Evolutionary conservation across 352 stramenopile species (phyloP).

Genomic region (Globisporangium camurandrum): DNA sequence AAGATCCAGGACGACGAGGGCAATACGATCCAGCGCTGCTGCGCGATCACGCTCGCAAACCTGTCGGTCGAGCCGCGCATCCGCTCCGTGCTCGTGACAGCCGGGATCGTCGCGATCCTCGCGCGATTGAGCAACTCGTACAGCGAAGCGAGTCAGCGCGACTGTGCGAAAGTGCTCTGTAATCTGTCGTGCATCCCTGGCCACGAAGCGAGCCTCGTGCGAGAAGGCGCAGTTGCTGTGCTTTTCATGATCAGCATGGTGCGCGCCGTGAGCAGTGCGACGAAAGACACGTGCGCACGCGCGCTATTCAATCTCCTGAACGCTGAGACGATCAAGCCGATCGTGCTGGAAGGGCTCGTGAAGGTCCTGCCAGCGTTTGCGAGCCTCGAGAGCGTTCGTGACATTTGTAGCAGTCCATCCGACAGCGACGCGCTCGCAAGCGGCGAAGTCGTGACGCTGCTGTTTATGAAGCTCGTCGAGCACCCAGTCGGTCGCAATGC

Average conservation of each 20-base stretch:
- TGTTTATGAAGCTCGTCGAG: conserved; percentile 53
- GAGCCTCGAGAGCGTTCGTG: conserved; percentile 8
- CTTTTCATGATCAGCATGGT: conserved; percentile 83
- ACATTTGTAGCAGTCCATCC: background rate
- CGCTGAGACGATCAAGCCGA: conserved; percentile 42
- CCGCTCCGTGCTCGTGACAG: conserved; percentile 33
- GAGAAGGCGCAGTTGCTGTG: conserved; percentile 47
- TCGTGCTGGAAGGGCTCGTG: conserved; percentile 60
- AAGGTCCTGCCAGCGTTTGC: conserved; percentile 53
- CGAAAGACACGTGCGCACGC: conserved; percentile 63
- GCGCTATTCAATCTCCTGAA: conserved; percentile 64
- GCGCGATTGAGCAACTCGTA: conserved; percentile 69
- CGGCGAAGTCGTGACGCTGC: conserved; percentile 31
- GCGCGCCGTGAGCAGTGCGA: conserved; percentile 41
- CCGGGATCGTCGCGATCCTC: conserved; percentile 43
- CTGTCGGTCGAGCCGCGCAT: conserved; percentile 46
- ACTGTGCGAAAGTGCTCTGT: conserved; percentile 66
- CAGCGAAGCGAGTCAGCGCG: conserved; percentile 71
- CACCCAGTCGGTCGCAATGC: conserved; percentile 35
- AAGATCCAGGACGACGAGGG: conserved; percentile 39
- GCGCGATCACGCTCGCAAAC: conserved; percentile 61
- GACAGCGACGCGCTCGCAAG: conserved; percentile 8
- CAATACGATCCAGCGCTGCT: conserved; percentile 58
- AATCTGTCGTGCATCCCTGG: conserved; percentile 58
- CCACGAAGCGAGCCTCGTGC: conserved; percentile 37